phyloP scores from a whole-genome alignment of 495 filamentous ascomycete species.

The Penicillium mononematosum region DNA sequence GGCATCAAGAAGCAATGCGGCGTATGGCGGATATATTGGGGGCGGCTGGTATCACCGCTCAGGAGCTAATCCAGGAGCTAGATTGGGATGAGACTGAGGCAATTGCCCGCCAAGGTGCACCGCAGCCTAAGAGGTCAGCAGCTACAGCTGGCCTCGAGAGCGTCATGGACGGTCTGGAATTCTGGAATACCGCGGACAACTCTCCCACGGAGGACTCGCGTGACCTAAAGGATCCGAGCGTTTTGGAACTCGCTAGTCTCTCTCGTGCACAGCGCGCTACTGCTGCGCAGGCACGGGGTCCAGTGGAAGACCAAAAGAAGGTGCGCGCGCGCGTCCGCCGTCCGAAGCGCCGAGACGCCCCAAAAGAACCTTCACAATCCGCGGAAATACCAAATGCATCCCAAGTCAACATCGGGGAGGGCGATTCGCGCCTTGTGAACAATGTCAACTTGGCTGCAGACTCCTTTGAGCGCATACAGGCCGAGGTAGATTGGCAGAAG shows the following conservation, averaged over 20 bases:
- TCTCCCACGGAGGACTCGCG: conserved; percentile 16
- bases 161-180: conserved; percentile 39
- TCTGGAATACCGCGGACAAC: conserved; percentile 18
- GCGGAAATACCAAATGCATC: conserved; percentile 26
- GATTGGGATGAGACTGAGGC: conserved; percentile 48
- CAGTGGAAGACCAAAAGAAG: conserved; percentile 23
- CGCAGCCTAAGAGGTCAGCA: conserved; percentile 18
- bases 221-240: conserved; percentile 23
- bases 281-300: conserved; percentile 7
- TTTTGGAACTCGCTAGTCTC: conserved; percentile 25
- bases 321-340: conserved; percentile 35
- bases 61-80: conserved; percentile 55
- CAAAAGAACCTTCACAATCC: conserved; percentile 18
- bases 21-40: conserved; percentile 76
- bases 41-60: conserved; percentile 60
- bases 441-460: conserved; percentile 58
- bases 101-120: conserved; percentile 32
- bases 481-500: conserved; percentile 82
- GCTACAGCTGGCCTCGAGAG: conserved; percentile 37
- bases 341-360: conserved; percentile 31
- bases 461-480: conserved; percentile 67
- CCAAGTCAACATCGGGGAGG: conserved; percentile 61
- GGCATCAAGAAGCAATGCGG: conserved; percentile 73
- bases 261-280: conserved; percentile 18
- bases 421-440: conserved; percentile 74